phyloP scores from a whole-genome alignment of 2,329 filamentous ascomycete genomes.

The Talaromyces sp. region DNA sequence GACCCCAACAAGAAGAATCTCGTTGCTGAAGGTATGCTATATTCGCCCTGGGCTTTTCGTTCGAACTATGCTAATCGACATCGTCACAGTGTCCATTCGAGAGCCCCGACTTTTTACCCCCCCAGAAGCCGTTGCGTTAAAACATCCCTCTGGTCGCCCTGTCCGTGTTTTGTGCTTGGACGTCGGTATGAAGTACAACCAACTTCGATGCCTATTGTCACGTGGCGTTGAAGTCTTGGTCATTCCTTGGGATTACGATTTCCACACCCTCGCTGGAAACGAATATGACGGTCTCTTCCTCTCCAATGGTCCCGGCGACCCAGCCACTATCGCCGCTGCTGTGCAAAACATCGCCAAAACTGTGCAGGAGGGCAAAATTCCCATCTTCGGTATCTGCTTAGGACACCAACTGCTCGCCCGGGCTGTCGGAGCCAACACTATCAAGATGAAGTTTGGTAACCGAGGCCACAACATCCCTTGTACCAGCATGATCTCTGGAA shows the following conservation, averaged over 20 bases:
- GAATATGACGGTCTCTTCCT: conserved; percentile 97
- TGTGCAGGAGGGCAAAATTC: conserved; percentile 74
- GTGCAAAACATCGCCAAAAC: conserved; percentile 74
- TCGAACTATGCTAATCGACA: not conserved
- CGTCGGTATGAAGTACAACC: conserved; percentile 98
- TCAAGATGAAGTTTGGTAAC: conserved; percentile 99
- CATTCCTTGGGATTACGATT: conserved; percentile 94
- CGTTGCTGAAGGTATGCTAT: conserved; percentile 79
- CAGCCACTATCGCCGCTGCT: conserved; percentile 74
- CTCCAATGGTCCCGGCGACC: conserved; percentile 96
- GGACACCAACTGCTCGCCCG: conserved; percentile 90
- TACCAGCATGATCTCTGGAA: conserved; percentile 90
- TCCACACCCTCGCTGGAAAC: conserved; percentile 69
- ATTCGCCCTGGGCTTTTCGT: not conserved
- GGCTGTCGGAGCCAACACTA: conserved; percentile 77
- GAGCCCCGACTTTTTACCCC: conserved; percentile 82
- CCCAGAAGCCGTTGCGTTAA: conserved; percentile 64
- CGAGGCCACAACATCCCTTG: conserved; percentile 98
- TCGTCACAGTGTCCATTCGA: conserved; percentile 75
- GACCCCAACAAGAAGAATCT: conserved; percentile 92
- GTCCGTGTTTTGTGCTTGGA: conserved; percentile 90
- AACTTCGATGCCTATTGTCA: conserved; percentile 86
- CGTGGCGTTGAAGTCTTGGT: conserved; percentile 92
- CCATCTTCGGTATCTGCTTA: conserved; percentile 93
- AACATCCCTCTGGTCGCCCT: conserved; percentile 82